Evolutionary conservation across 345 rosid genomes (phyloP).

Genomic region (Populus ilicifolia): DNA sequence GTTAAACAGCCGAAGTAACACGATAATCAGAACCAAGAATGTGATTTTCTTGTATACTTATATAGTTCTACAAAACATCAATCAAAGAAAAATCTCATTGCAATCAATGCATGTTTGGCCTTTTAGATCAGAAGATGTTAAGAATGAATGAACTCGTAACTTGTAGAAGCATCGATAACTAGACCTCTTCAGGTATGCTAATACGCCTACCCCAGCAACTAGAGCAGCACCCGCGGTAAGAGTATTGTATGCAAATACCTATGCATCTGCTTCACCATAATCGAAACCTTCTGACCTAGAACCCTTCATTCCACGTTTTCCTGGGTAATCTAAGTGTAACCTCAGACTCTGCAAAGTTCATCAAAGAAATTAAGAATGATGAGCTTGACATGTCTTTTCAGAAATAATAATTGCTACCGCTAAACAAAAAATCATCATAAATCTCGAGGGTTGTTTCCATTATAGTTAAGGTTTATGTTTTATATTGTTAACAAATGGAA

Average conservation of each 20-base stretch:
- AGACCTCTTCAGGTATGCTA: constrained; percentile 71
- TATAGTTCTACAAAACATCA: background rate
- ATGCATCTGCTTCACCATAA: constrained; percentile 62
- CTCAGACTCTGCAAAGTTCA: constrained; percentile 67
- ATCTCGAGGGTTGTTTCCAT: background rate
- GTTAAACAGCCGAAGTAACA: background rate
- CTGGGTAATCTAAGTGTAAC: constrained; percentile 78
- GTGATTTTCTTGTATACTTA: no score
- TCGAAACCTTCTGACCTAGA: constrained; percentile 47
- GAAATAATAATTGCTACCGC: background rate
- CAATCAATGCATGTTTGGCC: constrained; percentile 1
- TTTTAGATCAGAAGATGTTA: constrained; percentile 8
- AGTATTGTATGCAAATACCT: constrained; percentile 83
- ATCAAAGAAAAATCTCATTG: constrained; percentile 3
- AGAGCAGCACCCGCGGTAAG: constrained; percentile 96
- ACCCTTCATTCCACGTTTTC: constrained; percentile 37
- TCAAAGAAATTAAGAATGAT: background rate
- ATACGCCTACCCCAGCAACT: constrained; percentile 75
- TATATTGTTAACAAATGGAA: background rate
- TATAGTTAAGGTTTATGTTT: background rate
- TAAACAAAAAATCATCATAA: background rate
- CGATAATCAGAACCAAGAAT: background rate
- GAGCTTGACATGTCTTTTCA: background rate
- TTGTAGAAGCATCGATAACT: constrained; percentile 32
- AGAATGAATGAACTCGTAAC: background rate